phyloP scores from a whole-genome alignment of 192 early-diverging fungal genomes.

The Coemansia sp. region DNA sequence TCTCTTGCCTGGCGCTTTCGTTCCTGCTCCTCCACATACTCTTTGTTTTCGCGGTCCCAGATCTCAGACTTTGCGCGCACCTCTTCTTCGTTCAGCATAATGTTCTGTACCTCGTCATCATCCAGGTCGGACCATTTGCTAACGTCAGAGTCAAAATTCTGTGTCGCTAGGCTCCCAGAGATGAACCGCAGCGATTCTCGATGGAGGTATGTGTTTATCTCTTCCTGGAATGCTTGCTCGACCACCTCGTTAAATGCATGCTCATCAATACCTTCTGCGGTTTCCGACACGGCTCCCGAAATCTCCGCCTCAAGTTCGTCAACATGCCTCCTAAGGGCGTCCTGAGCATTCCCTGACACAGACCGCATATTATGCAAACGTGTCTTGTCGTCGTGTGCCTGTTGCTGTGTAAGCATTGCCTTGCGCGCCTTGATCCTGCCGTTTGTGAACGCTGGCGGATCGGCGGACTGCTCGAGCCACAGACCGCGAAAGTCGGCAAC shows the following conservation, averaged over 20 bases:
- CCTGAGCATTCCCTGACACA: background rate
- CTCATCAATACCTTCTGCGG: background rate
- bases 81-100: constrained; percentile 74
- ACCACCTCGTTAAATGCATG: constrained; percentile 12
- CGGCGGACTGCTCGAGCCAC: constrained; percentile 77
- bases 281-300: background rate
- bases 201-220: constrained; percentile 30
- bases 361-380: background rate
- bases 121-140: constrained; percentile 63
- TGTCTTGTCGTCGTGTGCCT: background rate
- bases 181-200: constrained; percentile 30
- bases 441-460: constrained; percentile 81
- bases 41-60: constrained; percentile 87
- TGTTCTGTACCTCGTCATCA: constrained; percentile 70
- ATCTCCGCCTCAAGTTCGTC: constrained; percentile 5
- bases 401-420: constrained; percentile 32
- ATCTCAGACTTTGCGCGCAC: constrained; percentile 73
- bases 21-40: constrained; percentile 70
- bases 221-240: constrained; percentile 30
- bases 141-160: constrained; percentile 41
- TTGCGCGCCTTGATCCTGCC: constrained; percentile 50
- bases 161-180: constrained; percentile 3
- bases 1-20: constrained; percentile 42
- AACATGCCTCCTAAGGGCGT: background rate
- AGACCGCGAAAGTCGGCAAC: constrained; percentile 78